These are phyloP conservation scores for Komagataella kurtzmanii DNA, from an alignment of 805 yeast species.

Conservation along the genomic window DNA sequence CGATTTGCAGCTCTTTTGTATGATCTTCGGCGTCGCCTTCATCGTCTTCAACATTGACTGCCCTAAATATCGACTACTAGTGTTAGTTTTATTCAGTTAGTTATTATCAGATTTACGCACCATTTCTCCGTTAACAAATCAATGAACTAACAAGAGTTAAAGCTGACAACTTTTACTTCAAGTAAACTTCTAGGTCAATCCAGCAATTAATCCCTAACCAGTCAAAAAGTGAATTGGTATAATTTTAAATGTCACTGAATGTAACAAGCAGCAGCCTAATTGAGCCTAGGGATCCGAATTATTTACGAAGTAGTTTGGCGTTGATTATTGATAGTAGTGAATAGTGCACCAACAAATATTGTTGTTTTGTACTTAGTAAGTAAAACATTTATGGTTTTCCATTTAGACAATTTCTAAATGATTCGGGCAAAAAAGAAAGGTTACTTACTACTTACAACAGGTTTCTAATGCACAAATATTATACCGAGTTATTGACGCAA, in stretches of 20 bases:
- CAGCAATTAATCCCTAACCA: background rate
- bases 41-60: conserved; percentile 69
- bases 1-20: conserved; percentile 82
- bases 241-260: background rate
- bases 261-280: background rate
- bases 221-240: background rate
- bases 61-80: conserved; percentile 53
- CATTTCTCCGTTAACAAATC: background rate
- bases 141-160: background rate
- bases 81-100: background rate
- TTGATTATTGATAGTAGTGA: no score
- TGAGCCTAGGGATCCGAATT: no score
- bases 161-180: background rate
- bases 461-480: background rate
- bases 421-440: no score
- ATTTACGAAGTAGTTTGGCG: no score
- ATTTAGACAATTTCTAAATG: background rate
- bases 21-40: conserved; percentile 78
- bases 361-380: no score
- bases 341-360: background rate
- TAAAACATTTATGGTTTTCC: no score
- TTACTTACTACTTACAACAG: no score
- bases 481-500: background rate
- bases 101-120: background rate
- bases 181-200: background rate